Conservation (phyloP, 352 stramenopile species). For the Globisporangium splendens region DNA sequence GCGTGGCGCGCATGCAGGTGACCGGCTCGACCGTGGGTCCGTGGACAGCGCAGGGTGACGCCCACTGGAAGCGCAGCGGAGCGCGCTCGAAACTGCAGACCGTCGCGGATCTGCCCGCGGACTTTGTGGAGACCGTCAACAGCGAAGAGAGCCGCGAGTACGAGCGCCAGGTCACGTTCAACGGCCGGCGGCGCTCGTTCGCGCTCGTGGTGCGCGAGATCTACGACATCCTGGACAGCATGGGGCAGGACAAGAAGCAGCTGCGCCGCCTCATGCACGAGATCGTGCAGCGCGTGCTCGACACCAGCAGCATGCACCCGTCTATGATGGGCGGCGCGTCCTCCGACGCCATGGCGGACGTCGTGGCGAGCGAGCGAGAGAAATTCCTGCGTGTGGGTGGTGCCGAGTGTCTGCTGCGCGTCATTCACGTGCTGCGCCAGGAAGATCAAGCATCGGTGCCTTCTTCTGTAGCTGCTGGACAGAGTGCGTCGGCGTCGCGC, state of each 20-base stretch:
- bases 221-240: constrained; percentile 52
- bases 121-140: constrained; percentile 47
- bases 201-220: constrained; percentile 60
- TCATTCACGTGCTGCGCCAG: constrained; percentile 60
- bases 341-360: constrained; percentile 24
- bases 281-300: constrained; percentile 64
- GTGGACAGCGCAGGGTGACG: constrained; percentile 7
- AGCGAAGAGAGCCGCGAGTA: constrained; percentile 37
- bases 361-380: constrained; percentile 53
- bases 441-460: constrained; percentile 34
- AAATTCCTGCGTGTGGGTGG: constrained; percentile 69
- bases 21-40: constrained; percentile 32
- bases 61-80: constrained; percentile 37
- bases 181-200: constrained; percentile 46
- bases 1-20: constrained; percentile 57
- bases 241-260: constrained; percentile 43
- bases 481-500: constrained; percentile 14
- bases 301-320: constrained; percentile 55
- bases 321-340: constrained; percentile 9
- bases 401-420: constrained; percentile 68
- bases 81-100: constrained; percentile 38
- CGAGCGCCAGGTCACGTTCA: constrained; percentile 41
- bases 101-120: constrained; percentile 45
- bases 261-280: constrained; percentile 66
- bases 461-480: constrained; percentile 9